phyloP scores from a whole-genome alignment of 306 rosid genomes.

The Vachellia collinsii region DNA sequence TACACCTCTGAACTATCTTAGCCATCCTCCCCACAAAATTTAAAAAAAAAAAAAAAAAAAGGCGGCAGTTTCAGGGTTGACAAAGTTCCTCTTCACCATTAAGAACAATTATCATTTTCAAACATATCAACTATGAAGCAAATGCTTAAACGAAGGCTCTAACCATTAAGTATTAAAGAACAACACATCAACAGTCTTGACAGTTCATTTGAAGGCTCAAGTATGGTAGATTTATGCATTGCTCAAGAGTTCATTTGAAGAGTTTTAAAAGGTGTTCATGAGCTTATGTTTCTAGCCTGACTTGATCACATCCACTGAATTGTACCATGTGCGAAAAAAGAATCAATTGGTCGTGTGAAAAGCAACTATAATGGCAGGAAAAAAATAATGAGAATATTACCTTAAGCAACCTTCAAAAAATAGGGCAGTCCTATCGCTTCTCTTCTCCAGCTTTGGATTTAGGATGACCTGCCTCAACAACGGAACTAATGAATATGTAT shows the following conservation, averaged over 20 bases:
- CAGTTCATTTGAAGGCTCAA: background rate
- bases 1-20: background rate
- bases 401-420: conserved; percentile 97
- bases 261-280: background rate
- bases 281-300: conserved; percentile 14
- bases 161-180: conserved; percentile 4
- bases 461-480: conserved; percentile 77
- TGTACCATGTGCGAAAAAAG: conserved; percentile 8
- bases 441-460: conserved; percentile 80
- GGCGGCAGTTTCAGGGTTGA: background rate
- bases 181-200: background rate
- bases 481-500: conserved; percentile 50
- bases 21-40: too few species aligned
- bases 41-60: background rate
- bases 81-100: background rate
- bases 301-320: conserved; percentile 13
- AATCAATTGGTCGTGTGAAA: background rate
- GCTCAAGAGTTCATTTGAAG: background rate
- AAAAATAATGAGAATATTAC: conserved; percentile 40
- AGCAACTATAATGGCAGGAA: conserved; percentile 5
- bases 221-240: background rate
- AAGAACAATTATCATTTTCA: background rate
- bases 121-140: background rate
- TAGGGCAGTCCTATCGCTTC: conserved; percentile 73
- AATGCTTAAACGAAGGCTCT: background rate